Evolutionary conservation across 345 rosid species (phyloP).

Genomic region (Acer negundo): DNA sequence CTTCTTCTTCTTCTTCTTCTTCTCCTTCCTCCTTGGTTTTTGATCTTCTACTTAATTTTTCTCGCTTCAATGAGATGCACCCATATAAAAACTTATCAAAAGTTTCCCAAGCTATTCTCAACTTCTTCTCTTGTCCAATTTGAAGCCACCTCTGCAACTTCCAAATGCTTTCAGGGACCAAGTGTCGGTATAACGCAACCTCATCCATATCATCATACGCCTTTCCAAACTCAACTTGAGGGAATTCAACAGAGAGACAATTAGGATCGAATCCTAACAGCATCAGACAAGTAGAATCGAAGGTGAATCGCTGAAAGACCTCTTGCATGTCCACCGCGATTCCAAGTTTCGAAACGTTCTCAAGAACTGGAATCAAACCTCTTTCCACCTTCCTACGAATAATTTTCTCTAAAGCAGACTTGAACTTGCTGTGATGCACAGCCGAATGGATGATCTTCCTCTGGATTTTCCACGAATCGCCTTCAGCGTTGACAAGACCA

Average conservation of each 20-base stretch:
- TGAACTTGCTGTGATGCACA: constrained; percentile 13
- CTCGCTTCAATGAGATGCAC: constrained; percentile 19
- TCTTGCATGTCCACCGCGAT: no score
- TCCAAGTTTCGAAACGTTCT: no score
- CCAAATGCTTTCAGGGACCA: not conserved
- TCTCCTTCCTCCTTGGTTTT: constrained; percentile 10
- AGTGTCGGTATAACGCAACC: no score
- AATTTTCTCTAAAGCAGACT: not conserved
- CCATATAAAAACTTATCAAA: constrained; percentile 19
- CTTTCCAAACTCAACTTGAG: no score
- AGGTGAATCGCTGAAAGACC: no score
- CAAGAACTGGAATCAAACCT: no score
- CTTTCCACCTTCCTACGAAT: no score
- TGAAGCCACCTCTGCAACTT: constrained; percentile 4
- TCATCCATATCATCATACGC: not conserved
- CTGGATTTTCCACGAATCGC: constrained; percentile 20
- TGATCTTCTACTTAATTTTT: not conserved
- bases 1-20: no score
- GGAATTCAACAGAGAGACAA: no score
- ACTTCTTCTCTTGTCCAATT: constrained; percentile 31
- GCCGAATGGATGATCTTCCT: constrained; percentile 21
- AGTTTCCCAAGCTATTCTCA: constrained; percentile 5
- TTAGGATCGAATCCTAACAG: no score
- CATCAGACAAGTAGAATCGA: no score
- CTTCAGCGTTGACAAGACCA: constrained; percentile 24